Base-by-base conservation (phyloP, 179 eudicot genomes). In the Gypsophila paniculata region DNA sequence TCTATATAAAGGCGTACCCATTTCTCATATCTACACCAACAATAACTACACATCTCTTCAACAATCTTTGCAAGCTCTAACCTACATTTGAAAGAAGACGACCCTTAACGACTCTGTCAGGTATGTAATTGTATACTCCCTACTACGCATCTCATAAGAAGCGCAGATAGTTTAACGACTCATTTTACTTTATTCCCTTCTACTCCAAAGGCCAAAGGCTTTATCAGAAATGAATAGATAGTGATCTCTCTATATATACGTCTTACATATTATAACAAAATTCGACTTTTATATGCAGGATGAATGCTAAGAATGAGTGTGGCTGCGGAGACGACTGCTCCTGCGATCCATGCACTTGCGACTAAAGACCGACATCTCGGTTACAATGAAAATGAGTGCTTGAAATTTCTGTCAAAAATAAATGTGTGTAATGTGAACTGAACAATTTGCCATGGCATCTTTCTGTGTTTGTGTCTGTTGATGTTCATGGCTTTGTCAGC, bases 331-430 rank as follows among this genome's bases (percentile, higher is more conserved):
- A 87, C 6, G 82, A 77, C 85, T 89, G 91, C 85, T 72, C 70
- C 66, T 89, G 94, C 29, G 81, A 85, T 72, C 86, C 89, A 12
- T 89, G 94, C 81, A 77, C 62, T 34, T 89, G 91, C 62, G 82
- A 62, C 53, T 58, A 34, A 79, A 38, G 25, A 25, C 48, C 14
- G 15, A 52, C 54, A 29, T 21, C 26, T 21, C 58, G 32, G 65
- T 46, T 59, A 25, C 54, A 21, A 65, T 65, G 69, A 63, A 65
- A 18, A 34, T 49, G n/a, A 48, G 59, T 72, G 71, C 14, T 8
- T 57, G 65, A 13, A 1, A 11, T 54, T 66, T 1, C 0, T 22
- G 2, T 53, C 7, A 15, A 61, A 69, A 53, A 48, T 57, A 69
- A 53, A 48, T 57, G 54, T 55, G 61, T 69, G 75, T 25, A 3